A percentile compares a stretch with the other conserved stretches of the same genome.
Conservation (phyloP, 352 stramenopile genomes). For the Globisporangium megalacanthum region DNA sequence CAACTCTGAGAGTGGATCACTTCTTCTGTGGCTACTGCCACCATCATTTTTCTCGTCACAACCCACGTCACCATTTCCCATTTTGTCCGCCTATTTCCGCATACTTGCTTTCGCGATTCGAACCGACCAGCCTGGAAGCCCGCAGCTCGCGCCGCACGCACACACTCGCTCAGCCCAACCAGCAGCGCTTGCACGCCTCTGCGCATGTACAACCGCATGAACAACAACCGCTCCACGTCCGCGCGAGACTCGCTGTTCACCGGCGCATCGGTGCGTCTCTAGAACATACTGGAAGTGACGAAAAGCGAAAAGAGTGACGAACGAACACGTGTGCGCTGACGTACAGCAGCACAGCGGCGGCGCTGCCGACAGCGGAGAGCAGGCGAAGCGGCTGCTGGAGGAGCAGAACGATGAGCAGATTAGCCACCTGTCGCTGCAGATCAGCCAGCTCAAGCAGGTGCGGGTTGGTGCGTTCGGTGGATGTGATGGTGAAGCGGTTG, state of each 20-base stretch:
- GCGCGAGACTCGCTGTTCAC: constrained; percentile 65
- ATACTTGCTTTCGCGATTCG: too few relatives aligned
- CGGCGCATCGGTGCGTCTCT: constrained; percentile 35
- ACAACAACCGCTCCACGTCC: constrained; percentile 34
- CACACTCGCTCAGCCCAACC: not conserved
- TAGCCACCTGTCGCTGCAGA: constrained; percentile 83
- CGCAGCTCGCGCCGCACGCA: not conserved
- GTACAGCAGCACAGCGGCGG: constrained; percentile 24
- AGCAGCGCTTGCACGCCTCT: too few relatives aligned
- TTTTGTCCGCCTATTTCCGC: too few relatives aligned
- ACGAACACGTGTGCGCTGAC: not conserved
- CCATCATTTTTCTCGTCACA: too few relatives aligned
- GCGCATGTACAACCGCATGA: constrained; percentile 85
- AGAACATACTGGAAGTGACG: not conserved
- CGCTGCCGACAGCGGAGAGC: constrained; percentile 55
- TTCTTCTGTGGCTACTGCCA: too few relatives aligned
- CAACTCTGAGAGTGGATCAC: too few relatives aligned
- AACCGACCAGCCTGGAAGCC: not conserved
- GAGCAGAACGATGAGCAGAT: constrained; percentile 88
- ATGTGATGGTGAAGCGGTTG: not conserved
- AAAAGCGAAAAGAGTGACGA: not conserved
- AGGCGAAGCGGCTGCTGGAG: constrained; percentile 72
- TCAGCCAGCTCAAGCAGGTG: constrained; percentile 82
- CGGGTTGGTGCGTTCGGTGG: not conserved
- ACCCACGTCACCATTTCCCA: too few relatives aligned